phyloP scores from a whole-genome alignment of 2,329 filamentous ascomycete genomes.

The Xylaria hypoxylon region DNA sequence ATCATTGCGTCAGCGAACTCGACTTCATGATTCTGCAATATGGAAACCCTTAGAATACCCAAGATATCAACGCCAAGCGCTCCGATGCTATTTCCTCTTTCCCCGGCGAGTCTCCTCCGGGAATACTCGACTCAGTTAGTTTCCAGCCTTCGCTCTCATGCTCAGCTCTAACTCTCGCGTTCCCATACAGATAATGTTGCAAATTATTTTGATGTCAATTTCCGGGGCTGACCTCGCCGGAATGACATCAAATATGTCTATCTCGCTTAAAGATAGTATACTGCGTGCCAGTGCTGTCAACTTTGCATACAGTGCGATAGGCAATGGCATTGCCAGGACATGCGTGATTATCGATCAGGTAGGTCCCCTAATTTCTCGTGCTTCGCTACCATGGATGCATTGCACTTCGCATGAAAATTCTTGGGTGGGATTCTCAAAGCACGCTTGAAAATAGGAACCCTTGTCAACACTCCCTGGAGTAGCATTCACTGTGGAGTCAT shows the following conservation, averaged over 20 bases:
- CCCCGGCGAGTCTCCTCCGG: not conserved
- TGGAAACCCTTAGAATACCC: slow-evolving; percentile 18
- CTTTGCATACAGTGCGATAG: slow-evolving; percentile 12
- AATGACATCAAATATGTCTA: not conserved
- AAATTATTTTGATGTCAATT: not conserved
- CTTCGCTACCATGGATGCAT: slow-evolving; percentile 12
- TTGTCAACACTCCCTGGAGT: slow-evolving; percentile 26
- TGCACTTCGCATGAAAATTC: slow-evolving; percentile 25
- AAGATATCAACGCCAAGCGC: slow-evolving; percentile 14
- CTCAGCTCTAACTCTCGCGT: not conserved
- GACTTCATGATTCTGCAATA: slow-evolving; percentile 6
- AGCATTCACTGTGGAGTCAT: slow-evolving; percentile 33
- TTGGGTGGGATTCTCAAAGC: slow-evolving; percentile 22
- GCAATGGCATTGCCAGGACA: not conserved
- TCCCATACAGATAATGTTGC: not conserved
- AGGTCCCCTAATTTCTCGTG: slow-evolving; percentile 11
- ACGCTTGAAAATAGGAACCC: slow-evolving; percentile 20
- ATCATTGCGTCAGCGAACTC: slow-evolving; percentile 19
- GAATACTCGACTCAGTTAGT: not conserved
- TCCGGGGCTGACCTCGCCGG: not conserved
- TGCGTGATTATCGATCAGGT: slow-evolving; percentile 24
- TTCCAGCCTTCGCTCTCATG: not conserved
- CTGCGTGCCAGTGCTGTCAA: not conserved
- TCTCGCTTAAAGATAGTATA: not conserved
- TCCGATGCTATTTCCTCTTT: not conserved